phyloP scores from a whole-genome alignment of 2,329 filamentous ascomycete genomes.

The Hypomyces perniciosus region DNA sequence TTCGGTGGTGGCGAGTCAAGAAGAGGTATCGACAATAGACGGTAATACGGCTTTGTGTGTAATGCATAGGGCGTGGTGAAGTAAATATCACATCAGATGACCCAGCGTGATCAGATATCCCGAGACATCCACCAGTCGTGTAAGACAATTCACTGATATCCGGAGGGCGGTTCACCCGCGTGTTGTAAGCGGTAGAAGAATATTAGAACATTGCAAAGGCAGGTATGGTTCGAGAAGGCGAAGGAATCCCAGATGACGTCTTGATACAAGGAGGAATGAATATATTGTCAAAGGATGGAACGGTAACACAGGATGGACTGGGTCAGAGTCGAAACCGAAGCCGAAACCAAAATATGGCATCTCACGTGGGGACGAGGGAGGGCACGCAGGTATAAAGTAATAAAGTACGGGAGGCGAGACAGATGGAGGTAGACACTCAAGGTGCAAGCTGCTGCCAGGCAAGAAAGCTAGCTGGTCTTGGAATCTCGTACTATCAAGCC shows the following conservation, averaged over 20 bases:
- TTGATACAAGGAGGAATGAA: not conserved
- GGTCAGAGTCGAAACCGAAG: conserved; percentile 1
- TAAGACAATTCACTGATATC: conserved; percentile 3
- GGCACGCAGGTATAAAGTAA: conserved; percentile 18
- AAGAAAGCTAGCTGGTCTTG: conserved; percentile 3
- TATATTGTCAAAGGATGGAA: conserved; percentile 3
- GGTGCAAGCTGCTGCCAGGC: conserved; percentile 1
- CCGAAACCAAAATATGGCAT: conserved; percentile 1
- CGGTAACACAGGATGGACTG: not conserved
- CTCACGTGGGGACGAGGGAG: conserved; percentile 18
- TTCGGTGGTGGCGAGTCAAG: not conserved
- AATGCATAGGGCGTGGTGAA: not conserved
- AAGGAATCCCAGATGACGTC: not conserved
- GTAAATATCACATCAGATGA: conserved; percentile 2
- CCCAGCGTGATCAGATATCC: not conserved
- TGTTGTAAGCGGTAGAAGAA: not conserved
- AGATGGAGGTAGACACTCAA: conserved; percentile 17
- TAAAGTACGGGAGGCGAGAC: conserved; percentile 22
- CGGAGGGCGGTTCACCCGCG: not conserved
- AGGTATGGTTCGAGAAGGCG: not conserved
- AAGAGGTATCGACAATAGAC: not conserved
- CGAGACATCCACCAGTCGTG: conserved; percentile 1
- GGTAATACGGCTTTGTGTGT: not conserved
- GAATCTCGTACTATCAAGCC: conserved; percentile 9
- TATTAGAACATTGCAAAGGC: conserved; percentile 8